Evolutionary conservation across 441 rosid genomes (phyloP).

Genomic region (Bruguiera hainesii): DNA sequence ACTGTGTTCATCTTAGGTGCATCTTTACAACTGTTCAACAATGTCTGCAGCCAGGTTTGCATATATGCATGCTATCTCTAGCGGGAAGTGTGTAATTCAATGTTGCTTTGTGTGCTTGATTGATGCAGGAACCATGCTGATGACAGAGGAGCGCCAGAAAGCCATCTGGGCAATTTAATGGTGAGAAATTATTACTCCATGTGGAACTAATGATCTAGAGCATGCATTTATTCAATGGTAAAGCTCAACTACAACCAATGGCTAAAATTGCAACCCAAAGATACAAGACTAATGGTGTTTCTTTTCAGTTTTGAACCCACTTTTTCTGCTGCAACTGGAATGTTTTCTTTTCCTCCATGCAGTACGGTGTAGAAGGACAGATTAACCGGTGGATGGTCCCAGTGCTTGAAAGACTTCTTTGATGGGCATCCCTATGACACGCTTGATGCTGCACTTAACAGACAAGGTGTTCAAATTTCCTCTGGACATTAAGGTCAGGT

Average conservation of each 20-base stretch:
- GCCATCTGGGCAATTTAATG: slow-evolving; percentile 75
- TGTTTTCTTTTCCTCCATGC: slow-evolving; percentile 3
- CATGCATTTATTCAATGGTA: too few relatives aligned
- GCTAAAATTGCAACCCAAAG: too few relatives aligned
- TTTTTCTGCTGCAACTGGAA: not conserved
- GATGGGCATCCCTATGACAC: slow-evolving; percentile 53
- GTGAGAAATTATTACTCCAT: slow-evolving; percentile 20
- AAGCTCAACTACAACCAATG: too few relatives aligned
- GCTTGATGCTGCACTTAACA: slow-evolving; percentile 57
- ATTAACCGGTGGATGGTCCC: slow-evolving; percentile 59
- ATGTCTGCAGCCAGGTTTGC: not conserved
- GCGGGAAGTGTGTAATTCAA: too few relatives aligned
- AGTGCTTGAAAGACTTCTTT: slow-evolving; percentile 56
- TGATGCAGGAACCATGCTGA: slow-evolving; percentile 52
- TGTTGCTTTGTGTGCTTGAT: not conserved
- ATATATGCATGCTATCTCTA: too few relatives aligned
- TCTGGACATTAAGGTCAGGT: slow-evolving; percentile 57
- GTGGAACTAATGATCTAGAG: not conserved
- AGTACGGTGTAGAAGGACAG: slow-evolving; percentile 79
- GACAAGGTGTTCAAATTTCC: slow-evolving; percentile 53
- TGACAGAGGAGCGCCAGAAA: slow-evolving; percentile 58
- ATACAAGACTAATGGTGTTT: too few relatives aligned
- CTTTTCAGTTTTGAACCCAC: too few relatives aligned
- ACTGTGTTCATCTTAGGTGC: not conserved
- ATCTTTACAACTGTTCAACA: not conserved